Evolutionary conservation across 2,329 filamentous ascomycete genomes (phyloP).

Genomic region (Thelonectria olida): DNA sequence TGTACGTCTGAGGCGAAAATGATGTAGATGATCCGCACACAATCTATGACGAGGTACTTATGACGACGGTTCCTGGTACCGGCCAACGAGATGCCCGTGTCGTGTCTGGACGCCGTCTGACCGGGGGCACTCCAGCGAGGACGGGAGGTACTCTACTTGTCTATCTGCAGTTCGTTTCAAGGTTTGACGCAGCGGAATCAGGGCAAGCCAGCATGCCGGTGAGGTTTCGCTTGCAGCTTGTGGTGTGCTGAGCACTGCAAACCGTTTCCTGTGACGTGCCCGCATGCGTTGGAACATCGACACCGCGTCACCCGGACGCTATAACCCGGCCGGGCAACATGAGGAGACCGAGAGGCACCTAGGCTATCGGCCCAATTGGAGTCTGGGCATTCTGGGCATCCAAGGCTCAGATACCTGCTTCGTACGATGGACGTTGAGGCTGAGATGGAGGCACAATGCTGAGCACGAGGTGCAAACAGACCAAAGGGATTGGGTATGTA

Average conservation of each 20-base stretch:
- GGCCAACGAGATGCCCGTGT: no score
- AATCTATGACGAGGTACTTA: slow-evolving; percentile 4
- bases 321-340: slow-evolving; percentile 4
- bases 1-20: neutral
- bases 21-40: neutral
- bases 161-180: neutral
- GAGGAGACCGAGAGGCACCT: neutral
- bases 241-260: neutral
- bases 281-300: slow-evolving; percentile 11
- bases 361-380: neutral
- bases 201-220: slow-evolving; percentile 13
- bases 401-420: no score
- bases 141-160: neutral
- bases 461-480: neutral
- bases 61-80: neutral
- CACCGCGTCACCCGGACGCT: slow-evolving; percentile 14
- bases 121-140: no score
- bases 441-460: no score
- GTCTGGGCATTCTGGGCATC: no score
- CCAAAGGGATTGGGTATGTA: neutral
- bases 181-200: neutral
- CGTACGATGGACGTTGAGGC: no score
- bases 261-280: slow-evolving; percentile 6
- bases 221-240: slow-evolving; percentile 2
- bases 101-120: no score